A percentile compares a stretch with the other conserved stretches of the same genome.
phyloP scores from a whole-genome alignment of 805 yeast genomes.

The Grigorovia yakushimaensis region DNA sequence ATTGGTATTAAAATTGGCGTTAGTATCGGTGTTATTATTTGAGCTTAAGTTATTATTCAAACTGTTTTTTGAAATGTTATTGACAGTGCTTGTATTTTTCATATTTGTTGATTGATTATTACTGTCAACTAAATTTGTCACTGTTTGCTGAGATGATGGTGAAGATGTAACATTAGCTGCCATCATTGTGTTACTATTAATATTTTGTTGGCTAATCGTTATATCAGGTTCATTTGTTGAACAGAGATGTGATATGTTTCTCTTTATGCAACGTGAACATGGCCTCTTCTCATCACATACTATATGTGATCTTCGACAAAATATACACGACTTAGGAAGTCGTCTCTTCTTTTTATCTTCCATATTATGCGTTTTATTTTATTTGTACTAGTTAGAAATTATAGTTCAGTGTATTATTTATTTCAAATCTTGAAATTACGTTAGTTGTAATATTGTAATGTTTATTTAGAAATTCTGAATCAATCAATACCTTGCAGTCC shows the following conservation, averaged over 20 bases:
- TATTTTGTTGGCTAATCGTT: slow-evolving; percentile 5
- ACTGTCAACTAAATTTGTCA: neutral
- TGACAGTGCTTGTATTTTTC: too few relatives aligned
- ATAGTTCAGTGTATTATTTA: neutral
- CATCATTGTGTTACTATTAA: neutral
- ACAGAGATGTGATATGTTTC: slow-evolving; percentile 84
- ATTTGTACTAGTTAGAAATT: too few relatives aligned
- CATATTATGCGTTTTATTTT: neutral
- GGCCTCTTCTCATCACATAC: slow-evolving; percentile 72
- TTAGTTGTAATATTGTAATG: too few relatives aligned
- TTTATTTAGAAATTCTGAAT: too few relatives aligned
- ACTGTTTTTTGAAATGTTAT: too few relatives aligned
- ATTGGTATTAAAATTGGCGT: neutral
- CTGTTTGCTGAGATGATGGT: neutral
- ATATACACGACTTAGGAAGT: slow-evolving; percentile 62
- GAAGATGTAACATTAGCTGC: too few relatives aligned
- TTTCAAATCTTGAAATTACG: neutral
- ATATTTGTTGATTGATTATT: neutral
- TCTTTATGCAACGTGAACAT: slow-evolving; percentile 69
- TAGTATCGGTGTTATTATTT: neutral
- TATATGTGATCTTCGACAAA: slow-evolving; percentile 89
- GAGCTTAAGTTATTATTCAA: neutral
- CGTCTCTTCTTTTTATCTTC: slow-evolving; percentile 1
- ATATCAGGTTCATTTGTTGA: slow-evolving; percentile 42
- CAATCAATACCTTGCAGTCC: too few relatives aligned